phyloP scores from a whole-genome alignment of 2,329 filamentous ascomycete genomes.

The Chaetomiaceae sp. region DNA sequence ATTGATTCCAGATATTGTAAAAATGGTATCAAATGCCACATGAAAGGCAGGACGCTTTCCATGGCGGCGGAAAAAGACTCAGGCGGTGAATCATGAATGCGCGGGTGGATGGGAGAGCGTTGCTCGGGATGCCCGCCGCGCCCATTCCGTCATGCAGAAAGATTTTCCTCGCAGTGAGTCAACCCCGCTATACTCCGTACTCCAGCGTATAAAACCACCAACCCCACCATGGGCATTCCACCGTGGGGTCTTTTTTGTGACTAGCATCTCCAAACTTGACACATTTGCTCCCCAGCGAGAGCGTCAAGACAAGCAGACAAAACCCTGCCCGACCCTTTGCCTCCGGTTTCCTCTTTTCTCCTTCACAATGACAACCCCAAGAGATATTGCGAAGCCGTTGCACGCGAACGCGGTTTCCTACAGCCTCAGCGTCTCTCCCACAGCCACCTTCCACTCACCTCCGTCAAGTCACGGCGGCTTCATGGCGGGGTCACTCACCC shows the following conservation, averaged over 20 bases:
- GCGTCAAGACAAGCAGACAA: constrained; percentile 1
- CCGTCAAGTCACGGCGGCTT: constrained; percentile 47
- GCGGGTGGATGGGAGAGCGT: not conserved
- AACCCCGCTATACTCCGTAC: constrained; percentile 22
- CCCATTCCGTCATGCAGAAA: constrained; percentile 24
- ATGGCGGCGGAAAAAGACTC: not conserved
- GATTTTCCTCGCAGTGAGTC: constrained; percentile 23
- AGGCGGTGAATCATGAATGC: not conserved
- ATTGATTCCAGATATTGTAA: too few species aligned
- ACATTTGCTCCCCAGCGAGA: not conserved
- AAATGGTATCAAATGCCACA: too few species aligned
- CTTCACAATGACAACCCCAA: constrained; percentile 24
- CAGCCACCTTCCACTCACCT: constrained; percentile 66
- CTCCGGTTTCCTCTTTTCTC: constrained; percentile 6
- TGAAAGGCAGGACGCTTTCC: too few species aligned
- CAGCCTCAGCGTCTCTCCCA: constrained; percentile 66
- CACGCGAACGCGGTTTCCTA: constrained; percentile 45
- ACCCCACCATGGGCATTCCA: constrained; percentile 20
- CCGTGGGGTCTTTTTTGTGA: constrained; percentile 15
- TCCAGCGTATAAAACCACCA: constrained; percentile 6
- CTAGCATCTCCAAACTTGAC: constrained; percentile 2
- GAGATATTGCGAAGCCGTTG: constrained; percentile 40
- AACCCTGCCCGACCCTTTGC: not conserved
- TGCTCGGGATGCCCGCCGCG: not conserved
- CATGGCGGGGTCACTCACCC: constrained; percentile 38